Base-by-base conservation (phyloP, 1,284 basidiomycete genomes). In the Cronartium quercuum region DNA sequence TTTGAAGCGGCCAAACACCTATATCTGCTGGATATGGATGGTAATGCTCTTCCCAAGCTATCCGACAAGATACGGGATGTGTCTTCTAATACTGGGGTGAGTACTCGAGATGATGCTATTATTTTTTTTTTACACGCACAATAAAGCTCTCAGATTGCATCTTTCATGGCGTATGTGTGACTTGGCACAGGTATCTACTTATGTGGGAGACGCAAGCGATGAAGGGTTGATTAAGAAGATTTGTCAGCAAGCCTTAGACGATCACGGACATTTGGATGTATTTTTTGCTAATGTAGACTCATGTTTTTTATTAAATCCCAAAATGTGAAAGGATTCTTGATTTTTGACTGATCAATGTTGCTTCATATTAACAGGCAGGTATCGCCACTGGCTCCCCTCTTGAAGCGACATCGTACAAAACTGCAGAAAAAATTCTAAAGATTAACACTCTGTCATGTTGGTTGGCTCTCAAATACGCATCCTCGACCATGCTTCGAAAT, bases 181-280 rank as follows among this genome's bases (percentile, higher is more conserved):
- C 5, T 47, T 42, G 9, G 18, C 21, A 15, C 63, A 73, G 69
- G 44, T 73, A n/a, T 51, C 61, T n/a, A 66, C 69, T 6, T 51
- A 65, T 29, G 34, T 66, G 40, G 80, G 78, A 10, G 80, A 81
- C 63, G 79, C 78, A 9, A 78, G 79, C 0, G 77, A 79, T 42
- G 80, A 81, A 51, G 58, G 60, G 6, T 77, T 79, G 7, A 77
- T 81, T 34, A 77, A 76, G 47, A 76, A 63, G 10, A 76, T 81
- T 62, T 78, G 78, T 76, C 76, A 81, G 68, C 73, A 76, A 41
- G 79, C 79, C 24, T 42, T 81, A 4, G 38, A 76, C 24, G 80
- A 81, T 47, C 77, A 80, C 24, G 80, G 80, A 0, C 78, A 77
- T n/a, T 76, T 81, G 21, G 80, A 81, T 76, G 78, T 81, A 68